Evolutionary conservation across 805 yeast genomes (phyloP), one percentile per base, ranked within the genome.

Genomic region (Candida railenensis): DNA sequence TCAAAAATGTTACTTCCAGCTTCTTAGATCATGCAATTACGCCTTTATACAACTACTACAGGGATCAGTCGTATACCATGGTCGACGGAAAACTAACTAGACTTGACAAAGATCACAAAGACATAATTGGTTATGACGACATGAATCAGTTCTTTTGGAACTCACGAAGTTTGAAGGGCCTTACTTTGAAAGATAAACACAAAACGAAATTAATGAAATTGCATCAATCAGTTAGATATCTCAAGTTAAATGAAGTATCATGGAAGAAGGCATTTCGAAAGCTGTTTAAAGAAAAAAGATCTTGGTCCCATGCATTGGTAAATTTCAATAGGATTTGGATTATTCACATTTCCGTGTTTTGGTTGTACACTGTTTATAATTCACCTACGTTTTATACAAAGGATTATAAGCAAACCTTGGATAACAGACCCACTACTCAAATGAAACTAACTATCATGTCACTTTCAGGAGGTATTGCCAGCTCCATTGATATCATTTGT

Each of bases 81-180:
- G 61, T 66, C 3, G 74, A 70, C 16, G 82, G 77, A 0, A 63
- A 62, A 19, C 75, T 71, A 59, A 65, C 74, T 22, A 71, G 72
- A 16, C 67, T 71, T 9, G 85, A 81, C 49, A 77, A 73, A 46
- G 92, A 86, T 57, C 92, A 89, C 58, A 73, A 80, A 14, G 67
- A 77, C 22, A 79, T 80, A 3, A 82, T 89, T 48, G 97, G 97
- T 0, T 89, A 89, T 62, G 97, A 89, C 67, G 97, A 89, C 62
- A 82, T 89, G 62, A 89, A 89, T 59, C 96, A 89, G 57, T 69
- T 86, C 34, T 89, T 89, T 58, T 89, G 97, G 97, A 82, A 85
- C 54, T 74, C 81, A 2, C 77, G 81, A 50, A 89, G 94, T 0
- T 69, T 89, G 44, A 81, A 80, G 50, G 74, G 75, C 43, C 73